Evolutionary conservation across 495 filamentous ascomycete species (phyloP).

Genomic region (Penicillium desertorum): DNA sequence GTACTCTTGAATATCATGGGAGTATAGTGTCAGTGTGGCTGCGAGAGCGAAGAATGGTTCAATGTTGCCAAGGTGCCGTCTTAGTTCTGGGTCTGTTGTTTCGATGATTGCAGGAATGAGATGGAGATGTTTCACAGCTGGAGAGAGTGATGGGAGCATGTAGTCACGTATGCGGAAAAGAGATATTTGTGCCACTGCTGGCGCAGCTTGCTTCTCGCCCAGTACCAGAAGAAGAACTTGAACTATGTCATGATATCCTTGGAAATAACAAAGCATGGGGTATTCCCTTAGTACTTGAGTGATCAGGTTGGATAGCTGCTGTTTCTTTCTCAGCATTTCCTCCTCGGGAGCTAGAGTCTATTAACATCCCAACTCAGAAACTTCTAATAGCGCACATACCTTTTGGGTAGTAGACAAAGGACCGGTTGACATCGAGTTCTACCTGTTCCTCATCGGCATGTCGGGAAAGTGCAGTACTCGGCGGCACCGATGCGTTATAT

Average conservation of each 20-base stretch:
- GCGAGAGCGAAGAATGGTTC: slow-evolving; percentile 90
- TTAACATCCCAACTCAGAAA: slow-evolving; percentile 5
- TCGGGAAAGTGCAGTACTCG: slow-evolving; percentile 57
- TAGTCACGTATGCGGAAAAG: slow-evolving; percentile 91
- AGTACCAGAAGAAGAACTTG: slow-evolving; percentile 93
- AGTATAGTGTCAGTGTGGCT: slow-evolving; percentile 90
- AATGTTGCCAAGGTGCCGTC: slow-evolving; percentile 68
- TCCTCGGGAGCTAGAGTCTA: slow-evolving; percentile 43
- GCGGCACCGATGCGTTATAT: slow-evolving; percentile 20
- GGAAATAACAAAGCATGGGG: slow-evolving; percentile 92
- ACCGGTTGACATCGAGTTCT: slow-evolving; percentile 84
- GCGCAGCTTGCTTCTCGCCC: slow-evolving; percentile 51
- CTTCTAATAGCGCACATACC: slow-evolving; percentile 60
- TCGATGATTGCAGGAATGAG: slow-evolving; percentile 80
- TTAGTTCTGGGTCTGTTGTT: slow-evolving; percentile 64
- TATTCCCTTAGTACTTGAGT: slow-evolving; percentile 70
- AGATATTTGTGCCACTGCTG: slow-evolving; percentile 74
- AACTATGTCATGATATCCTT: slow-evolving; percentile 97
- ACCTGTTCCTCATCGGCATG: slow-evolving; percentile 90
- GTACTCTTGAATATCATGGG: slow-evolving; percentile 91
- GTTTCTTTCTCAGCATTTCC: slow-evolving; percentile 63
- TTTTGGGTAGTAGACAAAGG: slow-evolving; percentile 95
- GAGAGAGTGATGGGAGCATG: slow-evolving; percentile 87
- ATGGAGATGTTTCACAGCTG: slow-evolving; percentile 76
- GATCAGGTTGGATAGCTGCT: slow-evolving; percentile 73